Evolutionary conservation across 129 eudicot genomes (phyloP).

Genomic region (Pittosporum tobira): DNA sequence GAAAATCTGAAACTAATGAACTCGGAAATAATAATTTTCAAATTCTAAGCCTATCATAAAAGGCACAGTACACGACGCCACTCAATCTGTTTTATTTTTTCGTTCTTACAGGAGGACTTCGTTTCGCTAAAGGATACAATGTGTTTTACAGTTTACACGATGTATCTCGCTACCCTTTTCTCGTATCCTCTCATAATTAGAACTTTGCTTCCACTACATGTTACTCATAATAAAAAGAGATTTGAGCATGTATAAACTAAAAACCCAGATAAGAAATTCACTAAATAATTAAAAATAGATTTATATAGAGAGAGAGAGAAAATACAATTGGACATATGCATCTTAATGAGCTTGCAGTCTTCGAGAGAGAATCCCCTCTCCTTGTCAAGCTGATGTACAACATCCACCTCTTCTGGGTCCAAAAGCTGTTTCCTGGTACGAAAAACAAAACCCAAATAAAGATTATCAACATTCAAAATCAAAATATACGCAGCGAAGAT

Average conservation of each 20-base stretch:
- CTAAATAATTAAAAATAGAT: neutral
- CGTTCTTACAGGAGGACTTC: too few species aligned
- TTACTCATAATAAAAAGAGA: constrained; percentile 8
- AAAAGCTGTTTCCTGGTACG: constrained; percentile 59
- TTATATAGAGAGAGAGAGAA: neutral
- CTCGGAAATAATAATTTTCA: too few species aligned
- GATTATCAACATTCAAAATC: neutral
- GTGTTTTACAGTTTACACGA: too few species aligned
- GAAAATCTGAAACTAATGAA: too few species aligned
- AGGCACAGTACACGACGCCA: too few species aligned
- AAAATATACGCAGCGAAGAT: neutral
- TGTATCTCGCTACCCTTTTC: too few species aligned
- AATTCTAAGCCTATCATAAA: too few species aligned
- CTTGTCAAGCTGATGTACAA: constrained; percentile 62
- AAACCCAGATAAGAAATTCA: neutral
- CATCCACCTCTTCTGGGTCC: constrained; percentile 88
- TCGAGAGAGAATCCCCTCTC: constrained; percentile 81
- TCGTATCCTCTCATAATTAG: too few species aligned
- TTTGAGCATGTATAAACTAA: neutral
- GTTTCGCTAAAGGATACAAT: too few species aligned
- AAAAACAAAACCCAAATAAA: neutral
- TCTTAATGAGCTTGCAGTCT: constrained; percentile 88
- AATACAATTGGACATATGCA: constrained; percentile 81
- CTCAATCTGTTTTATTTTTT: too few species aligned
- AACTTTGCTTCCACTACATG: neutral